Evolutionary conservation across 139 green algal species (phyloP).

Genomic region (Chlamydomonas eustigma): DNA sequence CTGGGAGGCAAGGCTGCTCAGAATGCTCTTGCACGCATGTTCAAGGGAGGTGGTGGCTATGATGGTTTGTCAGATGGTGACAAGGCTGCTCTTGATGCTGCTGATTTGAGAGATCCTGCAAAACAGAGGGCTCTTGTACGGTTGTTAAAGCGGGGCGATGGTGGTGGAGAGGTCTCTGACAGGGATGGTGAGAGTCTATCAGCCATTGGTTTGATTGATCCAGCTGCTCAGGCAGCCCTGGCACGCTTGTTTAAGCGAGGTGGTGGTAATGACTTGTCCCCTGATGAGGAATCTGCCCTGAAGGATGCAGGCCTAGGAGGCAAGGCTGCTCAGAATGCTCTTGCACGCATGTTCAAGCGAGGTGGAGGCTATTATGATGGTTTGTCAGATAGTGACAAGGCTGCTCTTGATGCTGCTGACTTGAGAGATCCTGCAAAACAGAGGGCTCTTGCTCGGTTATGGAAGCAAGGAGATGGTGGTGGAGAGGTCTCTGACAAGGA

Average conservation of each 20-base stretch:
- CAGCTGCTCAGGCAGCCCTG: not conserved
- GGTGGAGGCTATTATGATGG: not conserved
- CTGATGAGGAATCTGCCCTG: not conserved
- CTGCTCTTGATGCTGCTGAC: not conserved
- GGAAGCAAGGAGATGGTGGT: not conserved
- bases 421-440: not conserved
- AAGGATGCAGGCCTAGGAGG: not conserved
- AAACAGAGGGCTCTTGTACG: not conserved
- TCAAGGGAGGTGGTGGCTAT: not conserved
- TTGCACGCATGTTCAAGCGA: not conserved
- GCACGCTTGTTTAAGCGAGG: constrained; percentile 5
- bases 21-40: not conserved
- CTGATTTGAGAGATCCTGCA: not conserved
- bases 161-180: not conserved
- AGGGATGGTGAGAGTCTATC: not conserved
- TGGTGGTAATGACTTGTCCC: not conserved
- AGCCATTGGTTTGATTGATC: not conserved
- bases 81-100: not conserved
- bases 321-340: not conserved
- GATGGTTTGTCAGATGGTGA: not conserved
- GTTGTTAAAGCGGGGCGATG: not conserved
- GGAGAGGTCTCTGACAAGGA: not conserved
- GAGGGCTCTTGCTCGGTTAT: not conserved
- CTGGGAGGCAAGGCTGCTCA: not conserved
- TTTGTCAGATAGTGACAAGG: not conserved